These are phyloP conservation scores for Spiraea crenata DNA, from an alignment of 331 rosid genomes.

Conservation along the genomic window DNA sequence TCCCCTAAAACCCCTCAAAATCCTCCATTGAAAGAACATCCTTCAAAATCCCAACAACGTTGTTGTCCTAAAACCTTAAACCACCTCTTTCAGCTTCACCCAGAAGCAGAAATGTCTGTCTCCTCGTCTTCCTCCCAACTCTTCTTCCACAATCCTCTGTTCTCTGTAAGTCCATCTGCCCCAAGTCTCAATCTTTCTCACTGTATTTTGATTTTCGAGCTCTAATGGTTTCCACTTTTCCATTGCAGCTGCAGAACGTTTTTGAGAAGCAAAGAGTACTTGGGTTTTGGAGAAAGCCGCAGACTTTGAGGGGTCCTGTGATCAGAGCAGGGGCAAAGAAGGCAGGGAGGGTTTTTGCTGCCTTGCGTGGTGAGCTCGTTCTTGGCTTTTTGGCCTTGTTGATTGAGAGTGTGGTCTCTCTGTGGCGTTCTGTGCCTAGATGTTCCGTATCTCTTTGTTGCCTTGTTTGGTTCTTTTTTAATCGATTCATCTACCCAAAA, in stretches of 20 bases:
- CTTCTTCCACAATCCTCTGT: slow-evolving; percentile 25
- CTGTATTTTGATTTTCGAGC: slow-evolving; percentile 4
- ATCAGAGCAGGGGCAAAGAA: slow-evolving; percentile 68
- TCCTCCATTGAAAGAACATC: neutral
- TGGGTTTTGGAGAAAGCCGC: slow-evolving; percentile 38
- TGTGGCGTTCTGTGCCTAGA: no score
- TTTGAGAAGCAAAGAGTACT: slow-evolving; percentile 32
- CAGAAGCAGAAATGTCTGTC: slow-evolving; percentile 19
- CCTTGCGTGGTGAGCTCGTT: no score
- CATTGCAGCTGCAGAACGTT: slow-evolving; percentile 53
- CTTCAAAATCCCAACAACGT: neutral
- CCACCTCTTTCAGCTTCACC: slow-evolving; percentile 7
- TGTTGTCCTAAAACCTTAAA: slow-evolving; percentile 11
- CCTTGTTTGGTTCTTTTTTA: no score
- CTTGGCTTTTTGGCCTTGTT: no score
- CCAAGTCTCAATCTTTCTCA: neutral
- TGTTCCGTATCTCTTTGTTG: no score
- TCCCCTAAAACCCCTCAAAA: neutral
- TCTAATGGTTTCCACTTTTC: slow-evolving; percentile 19
- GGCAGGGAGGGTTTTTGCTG: slow-evolving; percentile 43
- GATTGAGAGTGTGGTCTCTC: no score
- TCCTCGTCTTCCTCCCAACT: slow-evolving; percentile 24
- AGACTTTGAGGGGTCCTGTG: slow-evolving; percentile 20
- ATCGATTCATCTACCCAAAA: neutral
- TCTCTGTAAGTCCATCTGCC: slow-evolving; percentile 35